Evolutionary conservation across 257 asterid species (phyloP).

Genomic region (Solanum commersonii): DNA sequence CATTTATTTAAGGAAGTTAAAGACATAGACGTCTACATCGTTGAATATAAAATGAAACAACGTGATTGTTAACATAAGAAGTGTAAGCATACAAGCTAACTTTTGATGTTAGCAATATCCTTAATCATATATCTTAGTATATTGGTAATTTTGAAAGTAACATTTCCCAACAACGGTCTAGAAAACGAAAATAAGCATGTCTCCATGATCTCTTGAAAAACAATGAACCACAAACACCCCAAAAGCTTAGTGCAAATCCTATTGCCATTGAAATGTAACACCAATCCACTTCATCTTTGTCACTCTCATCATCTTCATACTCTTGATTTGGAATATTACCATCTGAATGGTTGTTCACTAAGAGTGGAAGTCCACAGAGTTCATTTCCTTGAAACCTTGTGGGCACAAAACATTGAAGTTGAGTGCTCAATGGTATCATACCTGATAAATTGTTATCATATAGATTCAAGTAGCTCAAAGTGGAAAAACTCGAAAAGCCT

Average conservation of each 20-base stretch:
- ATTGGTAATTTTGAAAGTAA: neutral
- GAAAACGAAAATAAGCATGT: neutral
- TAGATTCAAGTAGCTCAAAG: slow-evolving; percentile 1
- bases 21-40: no score
- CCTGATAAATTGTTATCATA: slow-evolving; percentile 9
- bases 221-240: slow-evolving; percentile 1
- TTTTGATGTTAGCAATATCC: neutral
- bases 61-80: neutral
- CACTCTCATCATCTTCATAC: neutral
- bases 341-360: neutral
- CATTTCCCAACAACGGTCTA: neutral
- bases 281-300: neutral
- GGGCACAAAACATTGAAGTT: slow-evolving; percentile 2
- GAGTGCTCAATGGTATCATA: neutral
- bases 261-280: slow-evolving; percentile 10
- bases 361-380: neutral
- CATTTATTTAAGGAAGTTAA: no score
- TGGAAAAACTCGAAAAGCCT: neutral
- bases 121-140: neutral
- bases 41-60: no score
- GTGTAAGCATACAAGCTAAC: neutral
- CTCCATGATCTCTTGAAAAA: neutral
- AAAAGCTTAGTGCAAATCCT: slow-evolving; percentile 8
- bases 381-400: neutral
- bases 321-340: neutral